phyloP scores from a whole-genome alignment of 306 rosid genomes.

The Pueraria montana region DNA sequence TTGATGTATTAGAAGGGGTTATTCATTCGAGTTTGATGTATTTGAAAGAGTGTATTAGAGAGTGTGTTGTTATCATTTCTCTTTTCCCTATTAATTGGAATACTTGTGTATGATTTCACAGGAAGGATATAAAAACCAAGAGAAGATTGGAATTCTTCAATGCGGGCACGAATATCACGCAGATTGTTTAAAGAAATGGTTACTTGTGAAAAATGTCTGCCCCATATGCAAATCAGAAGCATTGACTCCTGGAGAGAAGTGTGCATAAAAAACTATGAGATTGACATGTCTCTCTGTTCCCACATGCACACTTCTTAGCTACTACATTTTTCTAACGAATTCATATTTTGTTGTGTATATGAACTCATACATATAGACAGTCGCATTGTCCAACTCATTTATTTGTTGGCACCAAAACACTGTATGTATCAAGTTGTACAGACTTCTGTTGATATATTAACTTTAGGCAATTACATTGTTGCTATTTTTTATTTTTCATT shows the following conservation, averaged over 20 bases:
- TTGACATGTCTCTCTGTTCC: neutral
- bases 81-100: neutral
- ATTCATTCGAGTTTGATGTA: neutral
- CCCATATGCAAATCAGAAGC: constrained; percentile 97
- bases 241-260: constrained; percentile 49
- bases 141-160: constrained; percentile 75
- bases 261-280: neutral
- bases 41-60: neutral
- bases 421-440: neutral
- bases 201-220: constrained; percentile 87
- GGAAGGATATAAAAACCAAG: constrained; percentile 75
- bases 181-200: constrained; percentile 81
- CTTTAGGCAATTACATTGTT: neutral
- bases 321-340: neutral
- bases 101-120: constrained; percentile 45
- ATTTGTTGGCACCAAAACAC: neutral
- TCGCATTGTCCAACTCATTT: neutral
- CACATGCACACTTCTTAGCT: neutral
- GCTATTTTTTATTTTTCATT: neutral
- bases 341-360: neutral
- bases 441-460: neutral
- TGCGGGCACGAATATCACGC: constrained; percentile 91
- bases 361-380: neutral
- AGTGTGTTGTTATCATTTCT: neutral
- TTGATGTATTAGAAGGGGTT: neutral